Conservation (phyloP, 768 basidiomycete genomes). For the Lanmaoa rubissima region DNA sequence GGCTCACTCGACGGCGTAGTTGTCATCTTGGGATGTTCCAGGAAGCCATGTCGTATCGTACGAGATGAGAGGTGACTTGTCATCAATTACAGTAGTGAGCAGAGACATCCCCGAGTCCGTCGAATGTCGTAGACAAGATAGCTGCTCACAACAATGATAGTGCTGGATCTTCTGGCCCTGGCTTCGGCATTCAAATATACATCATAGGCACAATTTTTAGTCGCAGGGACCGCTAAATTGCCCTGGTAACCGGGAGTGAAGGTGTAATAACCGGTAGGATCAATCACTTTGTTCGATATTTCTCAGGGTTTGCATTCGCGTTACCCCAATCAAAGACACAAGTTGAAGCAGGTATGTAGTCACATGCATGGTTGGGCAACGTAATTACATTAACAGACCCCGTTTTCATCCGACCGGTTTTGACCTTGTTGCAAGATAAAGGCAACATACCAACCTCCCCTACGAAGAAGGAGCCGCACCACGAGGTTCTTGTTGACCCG, state of each 20-base stretch:
- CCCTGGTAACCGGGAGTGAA: neutral
- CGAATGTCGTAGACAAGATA: neutral
- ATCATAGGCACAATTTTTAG: neutral
- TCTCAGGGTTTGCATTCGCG: neutral
- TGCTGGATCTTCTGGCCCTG: neutral
- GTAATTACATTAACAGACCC: neutral
- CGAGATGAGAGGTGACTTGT: slow-evolving; percentile 33
- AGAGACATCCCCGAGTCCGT: slow-evolving; percentile 18
- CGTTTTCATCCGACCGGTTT: neutral
- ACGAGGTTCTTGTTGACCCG: slow-evolving; percentile 24
- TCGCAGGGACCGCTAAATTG: neutral
- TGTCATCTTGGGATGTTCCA: slow-evolving; percentile 19
- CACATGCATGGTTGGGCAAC: slow-evolving; percentile 4
- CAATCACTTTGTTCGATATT: neutral
- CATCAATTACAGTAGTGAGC: slow-evolving; percentile 25
- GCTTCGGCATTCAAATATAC: neutral
- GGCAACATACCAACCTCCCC: neutral
- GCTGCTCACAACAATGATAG: too few species aligned
- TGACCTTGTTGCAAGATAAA: neutral
- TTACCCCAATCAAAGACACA: too few species aligned
- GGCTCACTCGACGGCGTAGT: slow-evolving; percentile 18
- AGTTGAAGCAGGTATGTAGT: neutral
- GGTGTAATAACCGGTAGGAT: neutral
- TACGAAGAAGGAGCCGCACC: slow-evolving; percentile 18
- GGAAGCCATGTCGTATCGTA: slow-evolving; percentile 26